Base-by-base conservation (phyloP, 768 basidiomycete genomes). In the Lactarius pseudohatsudake region DNA sequence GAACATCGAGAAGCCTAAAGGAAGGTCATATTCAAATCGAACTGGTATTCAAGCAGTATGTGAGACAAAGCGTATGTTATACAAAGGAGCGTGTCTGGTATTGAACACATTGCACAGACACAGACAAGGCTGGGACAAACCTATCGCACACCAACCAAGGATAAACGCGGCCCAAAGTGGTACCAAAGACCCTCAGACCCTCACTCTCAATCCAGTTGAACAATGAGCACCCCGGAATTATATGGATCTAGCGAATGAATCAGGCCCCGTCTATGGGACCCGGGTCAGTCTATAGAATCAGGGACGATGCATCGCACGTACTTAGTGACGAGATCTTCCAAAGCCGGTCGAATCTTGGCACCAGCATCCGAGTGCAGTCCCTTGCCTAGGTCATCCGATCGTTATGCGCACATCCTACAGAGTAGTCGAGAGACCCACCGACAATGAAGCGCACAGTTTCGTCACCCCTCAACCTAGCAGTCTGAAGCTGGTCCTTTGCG, bases 211-310 rank as follows among this genome's bases (percentile, higher is more conserved):
- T 30, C 3, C 32, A 59, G n/a, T 40, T 16, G 62, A 56, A 67
- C 66, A 28, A 67, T 10, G 28, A 67, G 53, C n/a, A 64, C 58
- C 22, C 66, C 66, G 13, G 41, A 10, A 47, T 67, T 67, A 41
- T 13, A 56, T 20, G 58, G 53, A 64, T 64, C 32, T 34, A 36
- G 53, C 11, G 20, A 36, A 47, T 63, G n/a, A 22, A 3, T 16
- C 28, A 64, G 13, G 4, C 53, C 22, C 13, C 41, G 62, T 43
- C 66, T 67, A 32, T 57, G 16, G 16, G 9, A 55, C 41, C 53
- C 18, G 18, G 22, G 54, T 63, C n/a, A 59, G 61, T 45, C 15
- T n/a, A 38, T 2, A 30, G 41, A 22, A 59, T 13, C 32, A 45
- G 34, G 11, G 40, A 56, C 15, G 20, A 43, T 6, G 22, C 22